Evolutionary conservation across 192 early-diverging fungal genomes (phyloP), one percentile per base, ranked within the genome.

Genomic region (Coemansia umbellata): DNA sequence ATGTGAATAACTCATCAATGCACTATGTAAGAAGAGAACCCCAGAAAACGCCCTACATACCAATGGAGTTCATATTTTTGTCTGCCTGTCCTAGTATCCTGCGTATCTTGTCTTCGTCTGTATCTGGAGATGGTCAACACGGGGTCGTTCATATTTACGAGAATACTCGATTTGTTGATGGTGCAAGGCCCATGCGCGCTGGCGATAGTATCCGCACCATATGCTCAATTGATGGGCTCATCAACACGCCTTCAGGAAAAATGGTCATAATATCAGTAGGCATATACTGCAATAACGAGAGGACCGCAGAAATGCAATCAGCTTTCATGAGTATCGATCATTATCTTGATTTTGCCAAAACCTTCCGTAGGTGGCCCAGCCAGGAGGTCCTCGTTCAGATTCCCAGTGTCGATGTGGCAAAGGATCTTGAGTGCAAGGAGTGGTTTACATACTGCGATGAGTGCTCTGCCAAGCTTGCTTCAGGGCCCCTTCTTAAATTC

Each of bases 31-130:
- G 17, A 7, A 69, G 78, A 33, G 69, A 66, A 43, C n/a, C n/a
- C n/a, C 74, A 74, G 39, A 76, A 79, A 42, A 69, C 78, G 24
- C 37, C 78, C 13, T 68, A 49, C 41, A 88, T 87, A 31, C 93
- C 93, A 22, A 89, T 94, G 85, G 92, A 93, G 65, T 93, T 92
- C 64, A 81, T 88, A 30, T 88, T 90, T 32, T 85, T 91, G 24
- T 83, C 87, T 36, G 88, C 82, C 5, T 88, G 87, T 82, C 79
- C 82, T 67, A 70, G 19, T 3, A 27, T 51, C 5, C 21, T 45
- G n/a, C 24, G 58, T 1, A 5, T 36, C 0, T 4, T 60, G 13
- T 6, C 1, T 15, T 87, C 91, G 31, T 85, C 89, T 53, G 82
- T 88, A 21, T 91, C 93, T 55, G 89, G 93, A 58, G 87, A 85